A percentile compares a stretch with the other conserved stretches of the same genome.
Evolutionary conservation across 1,139 yeast species (phyloP).

Genomic region (Suhomyces wounanorum): DNA sequence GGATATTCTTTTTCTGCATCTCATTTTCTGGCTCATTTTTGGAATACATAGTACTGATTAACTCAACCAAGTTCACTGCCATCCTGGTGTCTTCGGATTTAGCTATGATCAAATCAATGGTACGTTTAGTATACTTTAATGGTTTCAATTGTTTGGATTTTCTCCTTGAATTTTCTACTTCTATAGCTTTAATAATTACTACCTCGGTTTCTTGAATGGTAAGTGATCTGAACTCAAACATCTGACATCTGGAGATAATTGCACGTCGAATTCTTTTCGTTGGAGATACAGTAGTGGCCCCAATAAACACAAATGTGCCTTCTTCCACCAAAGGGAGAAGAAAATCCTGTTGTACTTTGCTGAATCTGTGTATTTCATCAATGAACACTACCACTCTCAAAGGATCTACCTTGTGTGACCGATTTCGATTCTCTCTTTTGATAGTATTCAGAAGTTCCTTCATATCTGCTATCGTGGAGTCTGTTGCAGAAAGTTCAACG

Average conservation of each 20-base stretch:
- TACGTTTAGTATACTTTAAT: constrained; percentile 17
- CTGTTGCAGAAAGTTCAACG: constrained; percentile 45
- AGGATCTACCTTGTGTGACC: constrained; percentile 17
- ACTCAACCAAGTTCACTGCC: constrained; percentile 35
- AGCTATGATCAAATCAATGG: constrained; percentile 21
- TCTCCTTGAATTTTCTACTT: constrained; percentile 32
- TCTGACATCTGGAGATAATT: constrained; percentile 43
- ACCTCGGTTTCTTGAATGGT: constrained; percentile 19
- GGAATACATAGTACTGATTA: constrained; percentile 24
- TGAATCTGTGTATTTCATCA: constrained; percentile 47
- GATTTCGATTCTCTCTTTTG: constrained; percentile 24
- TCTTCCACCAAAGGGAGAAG: constrained; percentile 43
- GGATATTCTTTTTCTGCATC: neutral
- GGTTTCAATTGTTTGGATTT: constrained; percentile 10
- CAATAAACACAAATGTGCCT: constrained; percentile 44
- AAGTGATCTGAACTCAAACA: constrained; percentile 31
- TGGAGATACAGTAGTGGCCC: constrained; percentile 47
- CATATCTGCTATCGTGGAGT: constrained; percentile 33
- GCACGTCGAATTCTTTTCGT: constrained; percentile 37
- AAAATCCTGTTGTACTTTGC: constrained; percentile 45
- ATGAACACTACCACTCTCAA: constrained; percentile 41
- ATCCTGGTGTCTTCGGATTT: constrained; percentile 33
- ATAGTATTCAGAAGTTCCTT: constrained; percentile 29
- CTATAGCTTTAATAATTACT: constrained; percentile 30
- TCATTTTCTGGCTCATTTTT: neutral